A percentile compares a stretch with the other conserved stretches of the same genome.
Evolutionary conservation across 2,329 filamentous ascomycete species (phyloP).

Genomic region (Neonectria hederae): DNA sequence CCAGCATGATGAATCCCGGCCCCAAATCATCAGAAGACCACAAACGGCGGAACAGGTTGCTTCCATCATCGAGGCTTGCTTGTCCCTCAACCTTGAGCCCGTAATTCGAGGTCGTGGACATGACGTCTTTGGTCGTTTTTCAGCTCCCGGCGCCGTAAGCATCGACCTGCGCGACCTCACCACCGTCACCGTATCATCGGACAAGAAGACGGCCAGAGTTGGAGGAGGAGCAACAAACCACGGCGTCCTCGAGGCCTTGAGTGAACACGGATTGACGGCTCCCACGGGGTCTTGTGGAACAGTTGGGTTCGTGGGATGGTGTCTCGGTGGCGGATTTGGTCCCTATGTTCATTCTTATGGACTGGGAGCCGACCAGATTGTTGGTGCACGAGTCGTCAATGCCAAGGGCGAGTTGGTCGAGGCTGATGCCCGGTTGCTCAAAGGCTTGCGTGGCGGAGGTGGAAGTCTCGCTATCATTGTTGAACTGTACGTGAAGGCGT

Average conservation of each 20-base stretch:
- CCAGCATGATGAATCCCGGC: neutral
- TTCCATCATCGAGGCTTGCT: neutral
- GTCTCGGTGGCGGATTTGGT: constrained; percentile 19
- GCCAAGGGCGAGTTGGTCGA: constrained; percentile 18
- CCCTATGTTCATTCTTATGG: constrained; percentile 19
- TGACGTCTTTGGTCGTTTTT: neutral
- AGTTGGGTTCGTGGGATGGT: constrained; percentile 22
- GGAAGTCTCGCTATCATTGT: constrained; percentile 22
- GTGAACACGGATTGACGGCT: neutral
- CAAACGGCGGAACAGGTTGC: neutral
- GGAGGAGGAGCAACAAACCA: neutral
- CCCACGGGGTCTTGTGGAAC: constrained; percentile 2
- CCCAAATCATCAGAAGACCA: neutral
- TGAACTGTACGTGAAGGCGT: constrained; percentile 16
- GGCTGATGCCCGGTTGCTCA: constrained; percentile 16
- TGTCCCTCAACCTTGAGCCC: neutral
- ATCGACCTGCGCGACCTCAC: neutral
- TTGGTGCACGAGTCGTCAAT: constrained; percentile 18
- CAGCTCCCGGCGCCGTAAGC: neutral
- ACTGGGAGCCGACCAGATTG: constrained; percentile 21
- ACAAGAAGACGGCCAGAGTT: neutral
- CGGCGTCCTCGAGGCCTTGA: neutral
- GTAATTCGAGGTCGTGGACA: neutral
- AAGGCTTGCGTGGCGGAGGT: constrained; percentile 23
- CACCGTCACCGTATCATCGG: neutral